These are phyloP conservation scores for Parastagonospora avenae DNA, from an alignment of 2,329 filamentous ascomycete species.

Conservation along the genomic window DNA sequence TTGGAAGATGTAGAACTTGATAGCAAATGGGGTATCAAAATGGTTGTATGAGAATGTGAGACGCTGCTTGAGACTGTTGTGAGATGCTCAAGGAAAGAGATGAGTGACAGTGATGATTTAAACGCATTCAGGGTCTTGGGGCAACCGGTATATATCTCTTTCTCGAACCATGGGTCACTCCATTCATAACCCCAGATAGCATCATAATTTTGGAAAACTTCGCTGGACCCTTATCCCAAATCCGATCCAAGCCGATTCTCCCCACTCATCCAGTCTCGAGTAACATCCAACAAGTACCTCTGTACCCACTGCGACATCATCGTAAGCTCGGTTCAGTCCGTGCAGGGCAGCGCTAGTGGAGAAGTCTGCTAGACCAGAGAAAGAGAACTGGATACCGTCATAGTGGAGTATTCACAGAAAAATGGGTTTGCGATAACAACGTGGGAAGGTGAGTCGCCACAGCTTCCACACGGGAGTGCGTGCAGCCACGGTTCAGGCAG, in stretches of 20 bases:
- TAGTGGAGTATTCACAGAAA: slow-evolving; percentile 26
- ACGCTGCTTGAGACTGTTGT: slow-evolving; percentile 3
- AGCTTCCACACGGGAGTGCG: slow-evolving; percentile 12
- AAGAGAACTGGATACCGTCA: slow-evolving; percentile 34
- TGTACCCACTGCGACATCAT: slow-evolving; percentile 39
- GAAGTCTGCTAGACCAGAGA: slow-evolving; percentile 31
- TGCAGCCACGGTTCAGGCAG: slow-evolving; percentile 5
- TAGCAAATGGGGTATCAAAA: slow-evolving; percentile 10
- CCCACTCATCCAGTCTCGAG: slow-evolving; percentile 13
- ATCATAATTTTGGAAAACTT: slow-evolving; percentile 23
- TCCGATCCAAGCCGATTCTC: slow-evolving; percentile 29
- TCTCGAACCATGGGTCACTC: slow-evolving; percentile 4
- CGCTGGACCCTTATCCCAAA: slow-evolving; percentile 19
- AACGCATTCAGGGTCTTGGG: slow-evolving; percentile 26
- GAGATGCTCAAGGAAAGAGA: slow-evolving; percentile 1
- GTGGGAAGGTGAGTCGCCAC: slow-evolving; percentile 28
- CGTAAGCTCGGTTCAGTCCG: slow-evolving; percentile 20
- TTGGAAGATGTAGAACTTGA: slow-evolving; percentile 15
- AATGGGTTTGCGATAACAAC: slow-evolving; percentile 28
- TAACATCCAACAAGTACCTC: slow-evolving; percentile 31
- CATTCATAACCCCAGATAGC: slow-evolving; percentile 21
- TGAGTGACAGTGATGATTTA: slow-evolving; percentile 9
- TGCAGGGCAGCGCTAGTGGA: slow-evolving; percentile 25
- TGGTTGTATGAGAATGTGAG: not conserved
- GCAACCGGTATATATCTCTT: slow-evolving; percentile 32